A percentile compares a stretch with the other conserved stretches of the same genome.
These are phyloP conservation scores for Venturiaceae sp. DNA, from an alignment of 2,329 filamentous ascomycete genomes.

Conservation along the genomic window DNA sequence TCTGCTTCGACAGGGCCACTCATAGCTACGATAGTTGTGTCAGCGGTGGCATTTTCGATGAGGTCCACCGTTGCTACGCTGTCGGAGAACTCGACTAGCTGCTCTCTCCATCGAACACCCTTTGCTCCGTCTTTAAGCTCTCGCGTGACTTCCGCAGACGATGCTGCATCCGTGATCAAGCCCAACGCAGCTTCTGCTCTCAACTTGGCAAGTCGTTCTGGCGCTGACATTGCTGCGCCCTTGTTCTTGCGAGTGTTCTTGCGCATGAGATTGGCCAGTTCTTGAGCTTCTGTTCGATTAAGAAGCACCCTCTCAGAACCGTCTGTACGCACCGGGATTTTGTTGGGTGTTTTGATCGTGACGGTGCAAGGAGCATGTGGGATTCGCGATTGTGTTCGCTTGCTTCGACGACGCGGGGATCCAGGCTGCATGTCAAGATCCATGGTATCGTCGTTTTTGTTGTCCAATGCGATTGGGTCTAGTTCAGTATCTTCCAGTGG, in stretches of 20 bases:
- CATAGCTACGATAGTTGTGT: neutral
- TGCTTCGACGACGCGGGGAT: conserved; percentile 10
- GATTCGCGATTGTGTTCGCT: conserved; percentile 9
- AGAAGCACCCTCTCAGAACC: conserved; percentile 29
- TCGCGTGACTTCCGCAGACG: neutral
- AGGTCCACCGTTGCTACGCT: neutral
- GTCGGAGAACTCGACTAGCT: conserved; percentile 18
- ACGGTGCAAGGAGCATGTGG: neutral
- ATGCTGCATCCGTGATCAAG: neutral
- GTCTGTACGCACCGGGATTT: conserved; percentile 33
- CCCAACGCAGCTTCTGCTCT: conserved; percentile 17
- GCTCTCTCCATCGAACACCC: conserved; percentile 35
- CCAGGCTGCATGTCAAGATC: neutral
- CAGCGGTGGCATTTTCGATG: neutral
- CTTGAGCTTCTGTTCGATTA: conserved; percentile 39
- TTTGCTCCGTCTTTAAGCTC: conserved; percentile 14
- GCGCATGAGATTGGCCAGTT: conserved; percentile 33
- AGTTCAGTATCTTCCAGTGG: neutral
- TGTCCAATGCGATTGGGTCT: neutral
- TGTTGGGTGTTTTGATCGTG: conserved; percentile 21
- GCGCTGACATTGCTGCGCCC: conserved; percentile 29
- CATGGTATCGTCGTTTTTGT: neutral
- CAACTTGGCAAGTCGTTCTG: conserved; percentile 32
- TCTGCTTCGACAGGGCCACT: neutral
- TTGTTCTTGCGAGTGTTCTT: conserved; percentile 43